Percentiles rank a stretch among this genome's conserved stretches.
phyloP scores from a whole-genome alignment of 148 eudicot genomes.

The Fagopyrum tataricum region DNA sequence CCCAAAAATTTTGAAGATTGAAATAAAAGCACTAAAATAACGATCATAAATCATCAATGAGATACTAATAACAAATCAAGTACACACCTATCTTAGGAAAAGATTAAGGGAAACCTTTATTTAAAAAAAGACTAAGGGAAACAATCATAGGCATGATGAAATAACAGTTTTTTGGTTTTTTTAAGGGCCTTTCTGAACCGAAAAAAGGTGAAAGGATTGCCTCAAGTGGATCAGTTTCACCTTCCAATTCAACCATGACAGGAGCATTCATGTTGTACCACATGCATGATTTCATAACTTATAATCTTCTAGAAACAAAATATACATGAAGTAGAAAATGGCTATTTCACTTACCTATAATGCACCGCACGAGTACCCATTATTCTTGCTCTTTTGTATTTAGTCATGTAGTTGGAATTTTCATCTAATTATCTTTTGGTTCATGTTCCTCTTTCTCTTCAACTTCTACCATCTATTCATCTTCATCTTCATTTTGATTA shows the following conservation, averaged over 20 bases:
- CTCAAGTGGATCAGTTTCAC: slow-evolving; percentile 72
- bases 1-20: no score
- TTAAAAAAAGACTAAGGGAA: no score
- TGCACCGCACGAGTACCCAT: slow-evolving; percentile 62
- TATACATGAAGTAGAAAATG: not conserved
- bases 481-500: slow-evolving; percentile 47
- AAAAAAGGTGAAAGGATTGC: slow-evolving; percentile 15
- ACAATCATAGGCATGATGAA: no score
- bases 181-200: not conserved
- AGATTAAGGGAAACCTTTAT: no score
- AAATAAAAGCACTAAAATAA: no score
- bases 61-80: no score
- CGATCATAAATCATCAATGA: no score
- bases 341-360: slow-evolving; percentile 31
- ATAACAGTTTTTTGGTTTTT: no score
- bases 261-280: slow-evolving; percentile 62
- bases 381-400: slow-evolving; percentile 49
- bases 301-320: not conserved
- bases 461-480: slow-evolving; percentile 57
- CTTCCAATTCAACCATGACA: slow-evolving; percentile 61
- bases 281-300: not conserved
- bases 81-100: no score
- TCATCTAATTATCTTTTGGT: slow-evolving; percentile 50
- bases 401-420: slow-evolving; percentile 89
- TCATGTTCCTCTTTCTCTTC: slow-evolving; percentile 56